Conservation (phyloP, 169 alveolate species). For the Plasmodium ovale region DNA sequence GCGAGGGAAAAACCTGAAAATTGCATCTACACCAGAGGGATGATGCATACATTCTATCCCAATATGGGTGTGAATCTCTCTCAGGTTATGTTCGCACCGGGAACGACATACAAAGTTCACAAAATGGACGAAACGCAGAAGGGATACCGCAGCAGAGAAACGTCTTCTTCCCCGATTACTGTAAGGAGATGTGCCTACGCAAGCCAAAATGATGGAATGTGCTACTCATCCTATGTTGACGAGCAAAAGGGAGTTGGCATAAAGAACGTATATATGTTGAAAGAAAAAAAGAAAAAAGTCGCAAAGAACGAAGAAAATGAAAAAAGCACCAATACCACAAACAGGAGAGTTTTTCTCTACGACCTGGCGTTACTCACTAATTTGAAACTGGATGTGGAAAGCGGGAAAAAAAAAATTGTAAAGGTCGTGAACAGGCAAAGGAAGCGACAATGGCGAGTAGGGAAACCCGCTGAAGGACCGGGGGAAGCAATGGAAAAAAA, state of each 20-base stretch:
- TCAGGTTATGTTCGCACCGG: no score
- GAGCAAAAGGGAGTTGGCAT: neutral
- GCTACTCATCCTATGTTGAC: neutral
- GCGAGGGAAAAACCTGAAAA: no score
- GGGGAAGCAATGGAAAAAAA: neutral
- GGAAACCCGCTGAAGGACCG: neutral
- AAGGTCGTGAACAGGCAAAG: neutral
- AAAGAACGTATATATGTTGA: neutral
- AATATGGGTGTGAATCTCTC: no score
- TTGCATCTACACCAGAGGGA: no score
- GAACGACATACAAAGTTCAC: no score
- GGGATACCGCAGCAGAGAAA: neutral
- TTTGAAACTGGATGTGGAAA: conserved; percentile 17
- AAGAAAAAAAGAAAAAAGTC: conserved; percentile 23
- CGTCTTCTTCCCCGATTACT: neutral
- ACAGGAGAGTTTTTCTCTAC: neutral
- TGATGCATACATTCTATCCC: no score
- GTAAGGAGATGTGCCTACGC: neutral
- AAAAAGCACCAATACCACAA: neutral
- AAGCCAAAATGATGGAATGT: neutral
- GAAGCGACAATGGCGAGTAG: neutral
- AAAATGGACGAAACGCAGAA: no score
- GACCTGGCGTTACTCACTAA: conserved; percentile 7
- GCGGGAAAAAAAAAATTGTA: neutral
- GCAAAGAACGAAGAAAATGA: no score